Evolutionary conservation across 1,139 yeast species (phyloP).

Genomic region (Yamadazyma dushanensis): DNA sequence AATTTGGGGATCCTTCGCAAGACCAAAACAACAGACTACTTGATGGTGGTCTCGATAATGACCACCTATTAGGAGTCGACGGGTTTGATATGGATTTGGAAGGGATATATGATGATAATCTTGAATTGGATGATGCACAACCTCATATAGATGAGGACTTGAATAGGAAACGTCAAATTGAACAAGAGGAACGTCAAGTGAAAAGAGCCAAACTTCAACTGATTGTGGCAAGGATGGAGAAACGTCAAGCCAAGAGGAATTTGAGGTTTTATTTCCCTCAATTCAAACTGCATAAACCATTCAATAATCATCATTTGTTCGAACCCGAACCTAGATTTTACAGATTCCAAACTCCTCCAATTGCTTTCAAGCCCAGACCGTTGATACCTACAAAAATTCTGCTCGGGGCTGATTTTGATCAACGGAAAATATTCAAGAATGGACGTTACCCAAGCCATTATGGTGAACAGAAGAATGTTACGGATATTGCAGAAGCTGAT

Average conservation of each 20-base stretch:
- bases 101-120: slow-evolving; percentile 32
- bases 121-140: not conserved
- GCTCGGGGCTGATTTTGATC: slow-evolving; percentile 51
- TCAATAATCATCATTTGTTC: slow-evolving; percentile 67
- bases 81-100: slow-evolving; percentile 44
- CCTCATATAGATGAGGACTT: slow-evolving; percentile 14
- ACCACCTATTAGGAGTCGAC: slow-evolving; percentile 39
- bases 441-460: slow-evolving; percentile 13
- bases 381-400: slow-evolving; percentile 58
- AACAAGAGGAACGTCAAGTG: slow-evolving; percentile 23
- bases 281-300: slow-evolving; percentile 53
- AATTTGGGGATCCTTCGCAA: slow-evolving; percentile 16
- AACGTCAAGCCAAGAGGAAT: slow-evolving; percentile 31
- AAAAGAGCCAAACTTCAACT: slow-evolving; percentile 20
- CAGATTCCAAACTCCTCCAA: slow-evolving; percentile 52
- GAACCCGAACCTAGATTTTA: slow-evolving; percentile 61
- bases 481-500: slow-evolving; percentile 33
- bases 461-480: slow-evolving; percentile 9
- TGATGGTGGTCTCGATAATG: slow-evolving; percentile 43
- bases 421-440: slow-evolving; percentile 43
- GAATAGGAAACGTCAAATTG: slow-evolving; percentile 20
- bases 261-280: slow-evolving; percentile 61
- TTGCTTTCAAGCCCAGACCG: slow-evolving; percentile 50
- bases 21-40: slow-evolving; percentile 23
- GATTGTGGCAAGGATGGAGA: slow-evolving; percentile 35